Conservation (phyloP, 73 alveolate species). For the Paramecium tetraurelia region DNA sequence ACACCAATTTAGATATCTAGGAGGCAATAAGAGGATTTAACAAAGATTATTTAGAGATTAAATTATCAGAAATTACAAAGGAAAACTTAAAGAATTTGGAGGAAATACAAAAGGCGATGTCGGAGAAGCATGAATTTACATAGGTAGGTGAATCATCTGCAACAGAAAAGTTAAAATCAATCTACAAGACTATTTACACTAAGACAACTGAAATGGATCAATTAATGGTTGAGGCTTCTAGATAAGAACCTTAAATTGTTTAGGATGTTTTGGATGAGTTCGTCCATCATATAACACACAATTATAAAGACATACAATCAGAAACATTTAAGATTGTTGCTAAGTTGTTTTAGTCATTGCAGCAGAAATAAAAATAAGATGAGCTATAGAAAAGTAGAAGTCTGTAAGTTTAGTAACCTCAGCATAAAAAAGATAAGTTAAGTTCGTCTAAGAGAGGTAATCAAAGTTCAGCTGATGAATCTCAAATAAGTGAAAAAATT, state of each 20-base stretch:
- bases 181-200: neutral
- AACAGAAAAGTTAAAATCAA: neutral
- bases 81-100: neutral
- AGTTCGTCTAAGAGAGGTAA: neutral
- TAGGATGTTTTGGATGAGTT: neutral
- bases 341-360: neutral
- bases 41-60: neutral
- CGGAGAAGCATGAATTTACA: neutral
- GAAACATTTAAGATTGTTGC: slow-evolving; percentile 31
- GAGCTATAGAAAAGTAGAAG: neutral
- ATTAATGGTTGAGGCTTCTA: neutral
- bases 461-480: slow-evolving; percentile 1
- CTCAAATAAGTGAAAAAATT: neutral
- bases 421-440: neutral
- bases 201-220: neutral
- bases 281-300: neutral
- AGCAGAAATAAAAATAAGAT: neutral
- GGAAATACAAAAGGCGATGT: neutral
- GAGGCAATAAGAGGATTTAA: slow-evolving; percentile 17
- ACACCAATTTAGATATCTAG: neutral
- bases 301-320: neutral
- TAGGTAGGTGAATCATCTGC: neutral
- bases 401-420: neutral
- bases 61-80: neutral
- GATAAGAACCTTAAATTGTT: neutral